Percentiles rank a stretch among this genome's conserved stretches.
Evolutionary conservation across 179 eudicot genomes (phyloP).

Genomic region (Beta lomatogona): DNA sequence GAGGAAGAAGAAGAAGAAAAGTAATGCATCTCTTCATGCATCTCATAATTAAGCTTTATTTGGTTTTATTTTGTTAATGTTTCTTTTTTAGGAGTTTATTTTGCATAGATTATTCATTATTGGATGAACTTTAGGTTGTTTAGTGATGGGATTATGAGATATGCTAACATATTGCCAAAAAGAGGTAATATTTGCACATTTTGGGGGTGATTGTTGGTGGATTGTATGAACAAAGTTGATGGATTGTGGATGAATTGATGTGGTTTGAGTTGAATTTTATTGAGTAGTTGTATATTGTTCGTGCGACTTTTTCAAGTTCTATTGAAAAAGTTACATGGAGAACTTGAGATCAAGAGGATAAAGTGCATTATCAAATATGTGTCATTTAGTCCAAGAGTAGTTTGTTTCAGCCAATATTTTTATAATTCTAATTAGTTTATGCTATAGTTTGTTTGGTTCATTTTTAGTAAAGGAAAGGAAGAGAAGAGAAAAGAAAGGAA

Average conservation of each 20-base stretch:
- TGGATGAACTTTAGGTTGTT: not conserved
- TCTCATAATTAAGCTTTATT: not conserved
- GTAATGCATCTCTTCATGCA: not conserved
- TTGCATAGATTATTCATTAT: not conserved
- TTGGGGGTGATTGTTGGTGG: not conserved
- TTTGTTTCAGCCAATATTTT: too few relatives aligned
- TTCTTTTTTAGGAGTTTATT: not conserved
- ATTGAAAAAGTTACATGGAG: too few relatives aligned
- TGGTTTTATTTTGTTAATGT: not conserved
- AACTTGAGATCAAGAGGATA: too few relatives aligned
- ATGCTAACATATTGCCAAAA: not conserved
- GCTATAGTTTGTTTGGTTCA: too few relatives aligned
- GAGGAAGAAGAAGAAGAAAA: constrained; percentile 40
- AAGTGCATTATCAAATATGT: too few relatives aligned
- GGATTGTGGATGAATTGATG: not conserved
- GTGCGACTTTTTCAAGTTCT: too few relatives aligned
- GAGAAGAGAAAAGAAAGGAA: too few relatives aligned
- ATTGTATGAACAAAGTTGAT: not conserved
- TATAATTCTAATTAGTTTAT: too few relatives aligned
- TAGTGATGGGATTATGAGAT: not conserved
- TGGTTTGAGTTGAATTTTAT: not conserved
- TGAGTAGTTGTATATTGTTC: not conserved
- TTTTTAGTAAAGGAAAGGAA: too few relatives aligned
- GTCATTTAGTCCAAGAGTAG: too few relatives aligned
- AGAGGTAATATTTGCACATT: not conserved